These are phyloP conservation scores for Microsporum canis DNA, from an alignment of 2,329 filamentous ascomycete genomes.

Conservation along the genomic window DNA sequence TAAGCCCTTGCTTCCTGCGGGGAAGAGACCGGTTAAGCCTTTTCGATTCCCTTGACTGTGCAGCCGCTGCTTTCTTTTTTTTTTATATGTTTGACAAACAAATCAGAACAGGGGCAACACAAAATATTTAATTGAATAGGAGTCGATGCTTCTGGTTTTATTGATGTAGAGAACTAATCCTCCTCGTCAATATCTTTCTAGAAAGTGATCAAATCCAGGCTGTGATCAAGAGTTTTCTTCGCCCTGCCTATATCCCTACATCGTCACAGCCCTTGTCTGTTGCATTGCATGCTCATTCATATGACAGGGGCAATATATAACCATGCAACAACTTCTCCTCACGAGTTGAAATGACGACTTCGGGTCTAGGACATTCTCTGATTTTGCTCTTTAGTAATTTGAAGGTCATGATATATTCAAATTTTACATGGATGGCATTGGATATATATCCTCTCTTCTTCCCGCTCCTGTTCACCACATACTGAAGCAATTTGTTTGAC, in stretches of 20 bases:
- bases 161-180: neutral
- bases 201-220: neutral
- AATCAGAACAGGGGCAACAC: neutral
- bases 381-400: neutral
- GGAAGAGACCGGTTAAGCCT: neutral
- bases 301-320: neutral
- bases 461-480: neutral
- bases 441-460: neutral
- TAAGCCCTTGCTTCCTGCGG: neutral
- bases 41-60: neutral
- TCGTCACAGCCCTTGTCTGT: neutral
- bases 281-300: neutral
- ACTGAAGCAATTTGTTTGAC: neutral
- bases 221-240: neutral
- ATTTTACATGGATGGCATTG: neutral
- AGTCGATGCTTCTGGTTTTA: neutral
- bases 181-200: neutral
- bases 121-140: neutral
- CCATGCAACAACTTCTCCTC: neutral
- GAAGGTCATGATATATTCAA: neutral
- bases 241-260: neutral
- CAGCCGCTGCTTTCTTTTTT: neutral
- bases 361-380: neutral
- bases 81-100: neutral
- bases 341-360: neutral